Base-by-base conservation (phyloP, 345 rosid species). In the Eucalyptus tenuipes region DNA sequence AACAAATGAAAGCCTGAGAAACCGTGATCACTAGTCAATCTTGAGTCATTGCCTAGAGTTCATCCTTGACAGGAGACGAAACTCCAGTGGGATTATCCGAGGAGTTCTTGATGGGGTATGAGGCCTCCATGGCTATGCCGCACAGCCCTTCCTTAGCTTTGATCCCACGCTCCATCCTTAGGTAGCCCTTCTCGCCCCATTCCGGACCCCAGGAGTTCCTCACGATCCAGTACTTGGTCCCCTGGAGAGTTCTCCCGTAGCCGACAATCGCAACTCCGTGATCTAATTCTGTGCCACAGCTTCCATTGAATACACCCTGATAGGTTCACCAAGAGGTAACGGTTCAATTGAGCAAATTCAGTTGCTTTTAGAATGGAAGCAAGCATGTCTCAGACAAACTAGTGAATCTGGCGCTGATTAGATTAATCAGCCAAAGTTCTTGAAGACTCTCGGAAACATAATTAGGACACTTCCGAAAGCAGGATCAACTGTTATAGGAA, bases 101-200 rank as follows among this genome's bases (percentile, higher is more conserved):
- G 87, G 93, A 85, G 31, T 88, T 92, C 90, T 95, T 96, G 89
- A 91, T 90, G n/a, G 97, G 97, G 88, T 95, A 95, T 10, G 98
- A 94, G 89, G 97, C 97, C 61, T 92, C 93, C 96, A 96, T 94
- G 22, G 98, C 95, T 61, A 95, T 94, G 44, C 97, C 98, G 31
- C 97, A 96, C 22, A 92, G 90, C 25, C 98, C 98, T 85, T 92
- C 93, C 85, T 88, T 88, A 15, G 90, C 91, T 2, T 91, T 71
- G 61, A 93, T 87, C 15, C 95, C 94, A 7, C 96, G 93, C 87
- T 93, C 88, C 91, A 96, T 91, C 92, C 98, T 93, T 44, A 93
- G 91, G 89, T 93, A 95, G 27, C 98, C 97, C 80, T 93, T 93
- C 94, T 96, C 96, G 79, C 98, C 98, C 98, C 96, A 96, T 88